Percentiles rank a stretch among this genome's conserved stretches.
Conservation (phyloP, 768 basidiomycete species). For the Chalciporus pseudorubinellus region DNA sequence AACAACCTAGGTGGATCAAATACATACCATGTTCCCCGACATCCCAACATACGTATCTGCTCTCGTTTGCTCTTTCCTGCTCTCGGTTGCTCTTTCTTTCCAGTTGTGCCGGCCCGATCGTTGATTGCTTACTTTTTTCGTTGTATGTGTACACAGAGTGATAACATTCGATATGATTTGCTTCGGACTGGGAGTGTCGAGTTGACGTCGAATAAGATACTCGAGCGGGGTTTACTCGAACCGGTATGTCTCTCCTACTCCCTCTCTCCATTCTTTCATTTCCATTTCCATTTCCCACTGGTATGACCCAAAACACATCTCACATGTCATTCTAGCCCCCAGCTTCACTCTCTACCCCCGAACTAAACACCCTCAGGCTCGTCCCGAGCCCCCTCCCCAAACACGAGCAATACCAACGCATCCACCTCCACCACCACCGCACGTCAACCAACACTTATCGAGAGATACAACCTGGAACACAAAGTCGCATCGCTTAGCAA, state of each 20-base stretch:
- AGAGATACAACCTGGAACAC: constrained; percentile 64
- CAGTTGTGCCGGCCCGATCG: too few species aligned
- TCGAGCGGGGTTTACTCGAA: constrained; percentile 78
- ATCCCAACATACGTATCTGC: constrained; percentile 77
- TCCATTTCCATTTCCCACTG: neutral
- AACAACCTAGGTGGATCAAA: constrained; percentile 61
- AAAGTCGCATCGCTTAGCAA: constrained; percentile 41
- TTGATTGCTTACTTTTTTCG: neutral
- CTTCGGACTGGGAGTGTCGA: constrained; percentile 77
- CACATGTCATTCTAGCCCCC: constrained; percentile 64
- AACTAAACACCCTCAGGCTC: constrained; percentile 16
- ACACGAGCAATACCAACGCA: constrained; percentile 18
- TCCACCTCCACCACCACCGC: constrained; percentile 26
- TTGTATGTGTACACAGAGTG: too few species aligned
- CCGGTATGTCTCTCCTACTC: too few species aligned
- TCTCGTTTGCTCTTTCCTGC: too few species aligned
- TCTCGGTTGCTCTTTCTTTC: too few species aligned
- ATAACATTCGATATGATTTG: constrained; percentile 82
- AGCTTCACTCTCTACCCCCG: constrained; percentile 69
- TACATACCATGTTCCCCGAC: constrained; percentile 80
- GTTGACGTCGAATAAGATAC: constrained; percentile 74
- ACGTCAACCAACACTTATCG: constrained; percentile 54
- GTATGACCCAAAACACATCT: neutral
- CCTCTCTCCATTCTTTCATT: too few species aligned
- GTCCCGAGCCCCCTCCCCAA: constrained; percentile 7